phyloP scores from a whole-genome alignment of 2,329 filamentous ascomycete species.

The Xylariaceae sp. region DNA sequence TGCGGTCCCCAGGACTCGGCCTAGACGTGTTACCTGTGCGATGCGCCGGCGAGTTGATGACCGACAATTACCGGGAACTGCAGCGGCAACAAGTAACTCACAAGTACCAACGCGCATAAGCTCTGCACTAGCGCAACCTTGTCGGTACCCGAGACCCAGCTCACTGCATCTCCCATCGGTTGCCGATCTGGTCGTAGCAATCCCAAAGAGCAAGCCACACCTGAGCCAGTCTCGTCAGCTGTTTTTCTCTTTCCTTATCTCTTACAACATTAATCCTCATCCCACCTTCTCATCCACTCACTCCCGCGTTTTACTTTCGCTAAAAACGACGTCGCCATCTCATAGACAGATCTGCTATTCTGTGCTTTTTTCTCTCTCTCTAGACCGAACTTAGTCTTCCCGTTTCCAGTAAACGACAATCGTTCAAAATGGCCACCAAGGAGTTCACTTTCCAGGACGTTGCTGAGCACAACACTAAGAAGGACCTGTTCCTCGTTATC shows the following conservation, averaged over 20 bases:
- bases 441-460: constrained; percentile 76
- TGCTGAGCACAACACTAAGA: constrained; percentile 83
- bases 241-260: background rate
- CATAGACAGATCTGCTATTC: background rate
- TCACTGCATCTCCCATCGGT: background rate
- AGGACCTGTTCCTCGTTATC: constrained; percentile 85
- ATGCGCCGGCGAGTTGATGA: background rate
- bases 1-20: background rate
- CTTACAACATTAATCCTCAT: background rate
- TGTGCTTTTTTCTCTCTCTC: background rate
- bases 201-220: background rate
- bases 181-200: background rate
- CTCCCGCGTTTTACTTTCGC: background rate
- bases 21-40: background rate
- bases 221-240: background rate
- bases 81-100: background rate
- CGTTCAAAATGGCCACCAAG: constrained; percentile 37
- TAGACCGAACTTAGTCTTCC: background rate
- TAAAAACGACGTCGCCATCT: background rate
- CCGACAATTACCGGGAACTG: background rate
- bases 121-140: background rate
- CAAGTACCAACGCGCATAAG: background rate
- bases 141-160: background rate
- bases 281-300: background rate
- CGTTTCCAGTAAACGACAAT: too few species aligned